Evolutionary conservation across 225 moss, liverwort and hornwort species (phyloP), one percentile per base, ranked within the genome.

Genomic region (Polytrichum formosum): DNA sequence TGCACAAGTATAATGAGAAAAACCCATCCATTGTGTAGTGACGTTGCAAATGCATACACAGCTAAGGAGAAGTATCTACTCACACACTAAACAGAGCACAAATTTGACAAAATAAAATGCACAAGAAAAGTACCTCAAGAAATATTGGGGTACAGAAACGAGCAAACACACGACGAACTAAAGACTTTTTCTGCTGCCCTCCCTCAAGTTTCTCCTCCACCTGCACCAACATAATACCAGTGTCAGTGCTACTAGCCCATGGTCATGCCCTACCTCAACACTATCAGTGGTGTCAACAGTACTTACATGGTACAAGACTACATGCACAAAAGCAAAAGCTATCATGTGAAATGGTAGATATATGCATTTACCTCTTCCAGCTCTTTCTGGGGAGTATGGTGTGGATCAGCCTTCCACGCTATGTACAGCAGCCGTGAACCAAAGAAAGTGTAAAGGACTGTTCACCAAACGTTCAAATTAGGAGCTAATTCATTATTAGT

Each of bases 171-270:
- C 91, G 88, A 35, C 94, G 94, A 73, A 76, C 68, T 60, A 87
- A 55, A 66, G 81, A 82, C 72, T 94, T 98, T 63, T 91, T 94
- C 73, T 98, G 90, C 4, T 79, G 63, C 5, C 88, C 91, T 76
- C 91, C 98, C 82, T 98, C 98, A 62, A 98, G 79, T 68, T 94
- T 98, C 71, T 98, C 98, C 76, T 98, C 98, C 60, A 98, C 94
- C 97, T 98, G 80, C 31, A 76, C 55, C 68, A 75, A 56, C 6
- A 26, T n/a, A 67, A 10, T 23, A 5, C 23, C 62, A 63, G 27
- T 28, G 26, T 63, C 18, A 66, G 30, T 66, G 66, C 16, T 13
- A 66, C 46, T 66, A 31, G 35, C 35, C 35, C 13, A 18, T 31
- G n/a, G 7, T 29, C 62, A 62, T 62, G 16, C 13, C 13, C 37